phyloP scores from a whole-genome alignment of 768 basidiomycete species.

The Heimioporus sp. region DNA sequence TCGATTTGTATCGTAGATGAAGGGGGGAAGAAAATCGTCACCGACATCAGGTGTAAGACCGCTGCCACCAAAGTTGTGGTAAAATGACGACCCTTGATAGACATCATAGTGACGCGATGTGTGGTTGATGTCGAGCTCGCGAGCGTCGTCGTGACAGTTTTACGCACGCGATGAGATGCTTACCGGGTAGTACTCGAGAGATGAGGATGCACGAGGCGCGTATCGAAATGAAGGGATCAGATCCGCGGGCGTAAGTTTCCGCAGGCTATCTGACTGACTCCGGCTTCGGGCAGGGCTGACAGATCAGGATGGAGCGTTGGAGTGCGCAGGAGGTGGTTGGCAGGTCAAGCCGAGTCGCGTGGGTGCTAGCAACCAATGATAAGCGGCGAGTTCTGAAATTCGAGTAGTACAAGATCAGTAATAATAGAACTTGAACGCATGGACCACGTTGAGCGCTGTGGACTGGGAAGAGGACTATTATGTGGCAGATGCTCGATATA shows the following conservation, averaged over 20 bases:
- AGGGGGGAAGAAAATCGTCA: not conserved
- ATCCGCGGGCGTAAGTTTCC: slow-evolving; percentile 33
- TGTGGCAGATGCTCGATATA: not conserved
- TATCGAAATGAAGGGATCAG: slow-evolving; percentile 22
- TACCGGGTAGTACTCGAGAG: slow-evolving; percentile 1
- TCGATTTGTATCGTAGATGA: slow-evolving; percentile 5
- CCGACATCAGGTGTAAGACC: not conserved
- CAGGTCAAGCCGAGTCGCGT: not conserved
- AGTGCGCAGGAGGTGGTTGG: too few species aligned
- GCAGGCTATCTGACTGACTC: slow-evolving; percentile 14
- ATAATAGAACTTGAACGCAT: slow-evolving; percentile 9
- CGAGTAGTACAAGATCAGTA: slow-evolving; percentile 8
- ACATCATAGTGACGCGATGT: not conserved
- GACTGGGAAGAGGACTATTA: too few species aligned
- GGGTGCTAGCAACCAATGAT: not conserved
- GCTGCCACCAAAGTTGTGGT: not conserved
- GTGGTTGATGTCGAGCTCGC: not conserved
- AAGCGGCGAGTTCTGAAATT: not conserved
- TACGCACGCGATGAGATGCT: slow-evolving; percentile 6
- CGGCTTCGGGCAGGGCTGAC: slow-evolving; percentile 21
- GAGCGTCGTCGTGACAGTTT: not conserved
- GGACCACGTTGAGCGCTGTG: not conserved
- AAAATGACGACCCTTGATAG: not conserved
- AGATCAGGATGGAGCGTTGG: not conserved
- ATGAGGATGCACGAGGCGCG: slow-evolving; percentile 24